A percentile compares a stretch with the other conserved stretches of the same genome.
Evolutionary conservation across 768 basidiomycete species (phyloP).

Genomic region (Pleurotus djamor): DNA sequence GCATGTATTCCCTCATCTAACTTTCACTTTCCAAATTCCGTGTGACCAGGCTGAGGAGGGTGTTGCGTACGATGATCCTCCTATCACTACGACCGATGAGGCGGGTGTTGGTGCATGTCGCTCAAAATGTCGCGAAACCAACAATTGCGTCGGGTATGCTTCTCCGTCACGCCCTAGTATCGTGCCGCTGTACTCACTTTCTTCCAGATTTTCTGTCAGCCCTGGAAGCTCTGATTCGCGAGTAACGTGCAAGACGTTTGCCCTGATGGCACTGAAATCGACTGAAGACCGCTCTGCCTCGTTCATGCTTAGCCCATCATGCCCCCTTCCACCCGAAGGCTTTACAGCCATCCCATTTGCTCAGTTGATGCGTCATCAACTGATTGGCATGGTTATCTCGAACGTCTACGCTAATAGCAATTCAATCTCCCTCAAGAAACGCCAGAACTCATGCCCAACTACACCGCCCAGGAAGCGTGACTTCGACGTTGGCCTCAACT

Average conservation of each 20-base stretch:
- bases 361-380: not conserved
- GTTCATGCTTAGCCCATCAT: not conserved
- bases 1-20: not conserved
- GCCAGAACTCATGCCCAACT: not conserved
- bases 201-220: not conserved
- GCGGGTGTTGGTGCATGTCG: not conserved
- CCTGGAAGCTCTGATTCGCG: not conserved
- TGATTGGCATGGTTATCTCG: not conserved
- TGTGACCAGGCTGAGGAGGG: not conserved
- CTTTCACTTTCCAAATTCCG: not conserved
- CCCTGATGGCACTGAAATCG: not conserved
- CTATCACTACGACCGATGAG: not conserved
- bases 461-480: not conserved
- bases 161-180: not conserved
- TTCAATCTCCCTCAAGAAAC: not conserved
- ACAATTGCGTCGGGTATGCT: not conserved
- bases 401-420: not conserved
- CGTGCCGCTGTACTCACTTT: not conserved
- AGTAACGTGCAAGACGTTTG: not conserved
- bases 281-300: not conserved
- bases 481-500: not conserved
- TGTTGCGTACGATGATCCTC: not conserved
- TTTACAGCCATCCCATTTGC: not conserved
- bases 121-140: not conserved
- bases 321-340: not conserved